These are phyloP conservation scores for Beauveria asiatica DNA, from an alignment of 2,329 filamentous ascomycete species.

Conservation along the genomic window DNA sequence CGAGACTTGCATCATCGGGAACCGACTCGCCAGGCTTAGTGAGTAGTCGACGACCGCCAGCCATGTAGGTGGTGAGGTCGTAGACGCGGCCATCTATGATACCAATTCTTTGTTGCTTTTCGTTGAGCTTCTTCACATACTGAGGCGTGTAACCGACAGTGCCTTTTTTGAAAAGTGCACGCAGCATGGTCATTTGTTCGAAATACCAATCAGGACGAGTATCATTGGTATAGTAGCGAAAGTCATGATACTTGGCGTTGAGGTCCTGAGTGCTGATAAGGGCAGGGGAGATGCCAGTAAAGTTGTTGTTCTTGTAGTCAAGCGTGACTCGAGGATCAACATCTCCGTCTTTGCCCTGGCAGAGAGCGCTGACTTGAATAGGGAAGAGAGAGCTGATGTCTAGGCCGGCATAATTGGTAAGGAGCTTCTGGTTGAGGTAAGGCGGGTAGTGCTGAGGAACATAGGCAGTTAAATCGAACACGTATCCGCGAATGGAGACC, in stretches of 20 bases:
- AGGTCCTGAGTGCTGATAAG: constrained; percentile 58
- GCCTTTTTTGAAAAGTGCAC: constrained; percentile 74
- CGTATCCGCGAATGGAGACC: constrained; percentile 76
- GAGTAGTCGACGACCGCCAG: constrained; percentile 60
- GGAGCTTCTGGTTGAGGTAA: constrained; percentile 45
- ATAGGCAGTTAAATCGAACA: constrained; percentile 74
- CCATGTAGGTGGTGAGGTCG: constrained; percentile 76
- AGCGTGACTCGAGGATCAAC: constrained; percentile 68
- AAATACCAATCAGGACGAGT: constrained; percentile 85
- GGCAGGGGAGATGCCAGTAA: constrained; percentile 52
- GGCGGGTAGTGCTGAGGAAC: constrained; percentile 65
- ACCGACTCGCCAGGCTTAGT: constrained; percentile 44
- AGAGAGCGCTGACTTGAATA: constrained; percentile 86
- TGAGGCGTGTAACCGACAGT: constrained; percentile 73
- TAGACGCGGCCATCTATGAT: constrained; percentile 76
- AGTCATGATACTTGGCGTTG: constrained; percentile 84
- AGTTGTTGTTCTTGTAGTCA: constrained; percentile 73
- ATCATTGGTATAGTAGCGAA: constrained; percentile 76
- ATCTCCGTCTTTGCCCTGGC: constrained; percentile 61
- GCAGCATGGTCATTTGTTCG: constrained; percentile 75
- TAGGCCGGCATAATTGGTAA: constrained; percentile 75
- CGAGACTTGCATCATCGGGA: constrained; percentile 41
- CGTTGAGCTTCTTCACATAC: constrained; percentile 65
- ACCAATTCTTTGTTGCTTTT: constrained; percentile 59
- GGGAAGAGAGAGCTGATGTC: constrained; percentile 90